These are phyloP conservation scores for Abortiporus biennis DNA, from an alignment of 1,284 basidiomycete genomes.

Conservation along the genomic window DNA sequence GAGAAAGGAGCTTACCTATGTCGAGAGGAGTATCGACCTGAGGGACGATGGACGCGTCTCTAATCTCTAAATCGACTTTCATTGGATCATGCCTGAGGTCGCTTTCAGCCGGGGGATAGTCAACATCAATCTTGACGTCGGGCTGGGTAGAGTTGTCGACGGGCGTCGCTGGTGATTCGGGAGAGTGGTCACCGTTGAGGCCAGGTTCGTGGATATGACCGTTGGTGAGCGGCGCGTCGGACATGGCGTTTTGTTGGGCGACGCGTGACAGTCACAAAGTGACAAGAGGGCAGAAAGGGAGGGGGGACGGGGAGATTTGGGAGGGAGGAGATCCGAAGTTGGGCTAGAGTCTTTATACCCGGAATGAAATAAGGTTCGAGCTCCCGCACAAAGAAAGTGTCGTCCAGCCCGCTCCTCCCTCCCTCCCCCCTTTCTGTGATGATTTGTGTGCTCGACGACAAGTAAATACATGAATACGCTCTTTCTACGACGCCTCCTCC, in stretches of 20 bases:
- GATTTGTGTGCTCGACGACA: no score
- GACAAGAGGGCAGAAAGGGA: conserved; percentile 22
- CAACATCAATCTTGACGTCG: conserved; percentile 56
- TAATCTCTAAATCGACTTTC: conserved; percentile 31
- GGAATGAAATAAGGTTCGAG: conserved; percentile 74
- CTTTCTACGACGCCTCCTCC: conserved; percentile 40
- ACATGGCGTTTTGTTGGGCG: conserved; percentile 21
- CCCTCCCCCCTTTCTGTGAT: conserved; percentile 13
- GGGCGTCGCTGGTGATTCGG: conserved; percentile 44
- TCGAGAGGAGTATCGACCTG: conserved; percentile 39
- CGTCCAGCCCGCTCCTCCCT: conserved; percentile 18
- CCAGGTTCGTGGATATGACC: conserved; percentile 17
- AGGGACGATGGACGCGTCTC: conserved; percentile 36
- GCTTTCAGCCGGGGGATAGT: conserved; percentile 55
- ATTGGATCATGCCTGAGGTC: conserved; percentile 57
- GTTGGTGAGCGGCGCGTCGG: conserved; percentile 26
- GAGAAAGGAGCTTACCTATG: conserved; percentile 35
- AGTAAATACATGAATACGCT: conserved; percentile 5
- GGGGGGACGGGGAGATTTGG: conserved; percentile 53
- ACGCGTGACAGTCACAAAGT: conserved; percentile 38
- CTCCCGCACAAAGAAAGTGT: conserved; percentile 54
- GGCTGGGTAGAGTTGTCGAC: conserved; percentile 39
- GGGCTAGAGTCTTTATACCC: conserved; percentile 71
- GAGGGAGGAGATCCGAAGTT: conserved; percentile 64
- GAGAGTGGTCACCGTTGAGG: conserved; percentile 40